These are phyloP conservation scores for Conidiobolus coronatus DNA, from an alignment of 371 early-diverging fungal genomes.

Conservation along the genomic window DNA sequence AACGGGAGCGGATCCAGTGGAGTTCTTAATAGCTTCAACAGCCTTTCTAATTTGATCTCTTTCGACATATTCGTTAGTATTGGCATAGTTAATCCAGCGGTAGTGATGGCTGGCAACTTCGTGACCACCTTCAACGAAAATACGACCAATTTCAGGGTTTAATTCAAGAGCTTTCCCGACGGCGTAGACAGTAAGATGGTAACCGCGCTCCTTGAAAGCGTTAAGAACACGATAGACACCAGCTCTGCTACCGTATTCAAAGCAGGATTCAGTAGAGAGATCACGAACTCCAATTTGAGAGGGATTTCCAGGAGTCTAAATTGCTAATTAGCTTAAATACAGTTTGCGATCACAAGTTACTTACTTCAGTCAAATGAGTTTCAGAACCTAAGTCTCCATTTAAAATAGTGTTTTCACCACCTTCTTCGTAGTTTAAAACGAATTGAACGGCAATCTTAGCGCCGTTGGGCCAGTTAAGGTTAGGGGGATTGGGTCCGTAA, in stretches of 20 bases:
- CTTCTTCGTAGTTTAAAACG: conserved; percentile 2
- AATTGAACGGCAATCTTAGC: not conserved
- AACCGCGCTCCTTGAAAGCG: not conserved
- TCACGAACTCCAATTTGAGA: not conserved
- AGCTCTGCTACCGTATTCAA: not conserved
- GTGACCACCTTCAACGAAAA: not conserved
- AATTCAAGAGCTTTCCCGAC: not conserved
- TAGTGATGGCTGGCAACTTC: conserved; percentile 1
- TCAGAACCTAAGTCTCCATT: not conserved
- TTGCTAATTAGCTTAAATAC: not conserved
- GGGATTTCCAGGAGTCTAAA: not conserved
- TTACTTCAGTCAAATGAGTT: conserved; percentile 1
- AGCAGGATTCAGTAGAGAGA: not conserved
- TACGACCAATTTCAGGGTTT: not conserved
- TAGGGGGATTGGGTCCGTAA: not conserved
- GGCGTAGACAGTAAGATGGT: not conserved
- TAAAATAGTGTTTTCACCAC: conserved; percentile 1
- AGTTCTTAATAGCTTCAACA: not conserved
- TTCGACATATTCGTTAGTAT: not conserved
- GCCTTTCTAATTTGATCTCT: not conserved
- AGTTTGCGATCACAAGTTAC: too few species aligned
- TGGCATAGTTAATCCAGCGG: conserved; percentile 3
- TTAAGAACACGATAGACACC: not conserved
- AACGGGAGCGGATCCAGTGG: not conserved
- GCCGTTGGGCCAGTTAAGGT: not conserved